phyloP scores from a whole-genome alignment of 2,329 filamentous ascomycete genomes.

The Biscogniauxia sp. region DNA sequence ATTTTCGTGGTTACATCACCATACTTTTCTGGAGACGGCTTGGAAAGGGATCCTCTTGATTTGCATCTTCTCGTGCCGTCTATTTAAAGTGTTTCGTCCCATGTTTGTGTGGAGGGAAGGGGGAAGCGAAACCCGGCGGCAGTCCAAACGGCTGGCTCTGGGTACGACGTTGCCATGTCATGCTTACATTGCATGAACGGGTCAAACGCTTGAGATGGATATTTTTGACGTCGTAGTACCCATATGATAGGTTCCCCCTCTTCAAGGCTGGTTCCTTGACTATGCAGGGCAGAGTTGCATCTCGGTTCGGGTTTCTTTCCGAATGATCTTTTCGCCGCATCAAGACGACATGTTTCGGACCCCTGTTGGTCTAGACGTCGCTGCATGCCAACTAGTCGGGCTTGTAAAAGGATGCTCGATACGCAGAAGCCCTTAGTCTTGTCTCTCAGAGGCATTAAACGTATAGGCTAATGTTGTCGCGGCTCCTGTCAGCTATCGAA shows the following conservation, averaged over 20 bases:
- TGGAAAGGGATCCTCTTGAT: background rate
- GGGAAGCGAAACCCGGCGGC: conserved; percentile 1
- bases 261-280: conserved; percentile 14
- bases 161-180: conserved; percentile 2
- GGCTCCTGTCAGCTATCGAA: background rate
- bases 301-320: conserved; percentile 25
- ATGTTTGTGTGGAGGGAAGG: background rate
- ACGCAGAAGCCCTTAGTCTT: conserved; percentile 5
- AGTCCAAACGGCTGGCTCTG: background rate
- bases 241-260: conserved; percentile 18
- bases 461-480: conserved; percentile 1
- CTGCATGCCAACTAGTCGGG: conserved; percentile 7
- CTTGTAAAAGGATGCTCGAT: background rate
- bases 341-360: conserved; percentile 26
- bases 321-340: conserved; percentile 25
- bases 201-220: conserved; percentile 6
- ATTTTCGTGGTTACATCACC: background rate
- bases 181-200: conserved; percentile 16
- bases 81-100: background rate
- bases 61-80: background rate
- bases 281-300: conserved; percentile 27
- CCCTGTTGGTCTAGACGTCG: conserved; percentile 21
- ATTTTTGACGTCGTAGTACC: conserved; percentile 18
- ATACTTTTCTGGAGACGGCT: background rate
- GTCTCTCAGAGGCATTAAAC: conserved; percentile 5